These are phyloP conservation scores for Calonectria henricotiae DNA, from an alignment of 2,329 filamentous ascomycete genomes.

Conservation along the genomic window DNA sequence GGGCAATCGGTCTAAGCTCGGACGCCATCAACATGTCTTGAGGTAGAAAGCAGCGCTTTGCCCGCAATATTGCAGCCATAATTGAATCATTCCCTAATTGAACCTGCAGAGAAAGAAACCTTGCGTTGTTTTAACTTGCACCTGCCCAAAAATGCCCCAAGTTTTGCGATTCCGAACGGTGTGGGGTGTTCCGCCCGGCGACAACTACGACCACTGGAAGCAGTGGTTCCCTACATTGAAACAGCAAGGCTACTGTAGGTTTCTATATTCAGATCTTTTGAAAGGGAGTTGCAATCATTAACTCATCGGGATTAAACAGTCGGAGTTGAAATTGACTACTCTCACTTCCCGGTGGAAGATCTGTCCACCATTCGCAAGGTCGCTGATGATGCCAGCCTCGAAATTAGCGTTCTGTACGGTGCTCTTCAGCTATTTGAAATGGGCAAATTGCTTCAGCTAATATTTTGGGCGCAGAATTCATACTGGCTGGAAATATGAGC, in stretches of 20 bases:
- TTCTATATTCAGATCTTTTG: background rate
- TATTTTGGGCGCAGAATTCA: background rate
- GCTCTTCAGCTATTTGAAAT: background rate
- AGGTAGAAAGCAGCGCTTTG: constrained; percentile 23
- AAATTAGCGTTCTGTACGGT: constrained; percentile 32
- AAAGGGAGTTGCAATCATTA: background rate
- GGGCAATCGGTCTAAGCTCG: constrained; percentile 23
- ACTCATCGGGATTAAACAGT: background rate
- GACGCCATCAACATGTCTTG: background rate
- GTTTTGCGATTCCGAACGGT: constrained; percentile 37
- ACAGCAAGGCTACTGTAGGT: constrained; percentile 39
- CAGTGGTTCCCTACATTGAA: constrained; percentile 39
- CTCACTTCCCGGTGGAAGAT: background rate
- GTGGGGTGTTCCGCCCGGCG: constrained; percentile 35
- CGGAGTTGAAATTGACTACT: constrained; percentile 34
- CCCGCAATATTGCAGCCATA: background rate
- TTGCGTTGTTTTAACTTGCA: background rate
- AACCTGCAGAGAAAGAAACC: background rate
- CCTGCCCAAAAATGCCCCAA: constrained; percentile 25
- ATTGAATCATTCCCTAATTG: constrained; percentile 14
- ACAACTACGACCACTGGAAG: constrained; percentile 37
- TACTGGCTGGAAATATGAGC: constrained; percentile 28
- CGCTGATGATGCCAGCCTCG: constrained; percentile 27
- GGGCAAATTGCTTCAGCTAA: background rate
- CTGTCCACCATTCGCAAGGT: constrained; percentile 20